Evolutionary conservation across 345 rosid species (phyloP), one percentile per base, ranked within the genome.

Genomic region (Lumnitzera racemosa): DNA sequence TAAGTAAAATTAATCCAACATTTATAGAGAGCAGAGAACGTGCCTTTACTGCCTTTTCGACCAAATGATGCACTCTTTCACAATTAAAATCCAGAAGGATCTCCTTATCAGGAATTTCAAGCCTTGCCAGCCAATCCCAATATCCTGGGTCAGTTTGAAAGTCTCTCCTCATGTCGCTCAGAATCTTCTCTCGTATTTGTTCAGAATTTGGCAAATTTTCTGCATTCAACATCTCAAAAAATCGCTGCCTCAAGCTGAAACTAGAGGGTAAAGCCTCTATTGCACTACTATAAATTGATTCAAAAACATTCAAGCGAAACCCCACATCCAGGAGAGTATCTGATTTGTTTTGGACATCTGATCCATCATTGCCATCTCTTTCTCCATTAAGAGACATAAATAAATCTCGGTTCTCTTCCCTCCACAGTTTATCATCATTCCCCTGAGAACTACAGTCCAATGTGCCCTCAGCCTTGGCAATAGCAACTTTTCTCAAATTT

Each of bases 41-140:
- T 77, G 89, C 98, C 94, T 85, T 77, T 68, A 77, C 64, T 56
- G 96, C 96, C 49, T 75, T 82, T 61, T 80, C 80, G 71, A 84
- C 50, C 67, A 74, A 78, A 47, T 70, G 62, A 47, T 47, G 56
- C 47, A 50, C 14, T 41, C 51, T 59, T 64, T 72, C 76, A 20
- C 70, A 51, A 29, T 46, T 66, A 12, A 57, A 57, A 51, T 71
- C 74, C 64, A 53, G 65, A 24, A 66, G 54, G 54, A 46, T 70
- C 59, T 53, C 56, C 54, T 64, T 58, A 61, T 58, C 72, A 51
- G 76, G 51, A 74, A 88, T 65, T 72, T 83, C 81, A 69, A 73
- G 78, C 64, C 88, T 81, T 2, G 97, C 96, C 63, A 88, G 96
- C 99, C 97, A 88, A 53, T 94, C 84, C 97, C 99, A 86, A 59